phyloP scores from a whole-genome alignment of 2,329 filamentous ascomycete species.

The Mollisiaceae sp. region DNA sequence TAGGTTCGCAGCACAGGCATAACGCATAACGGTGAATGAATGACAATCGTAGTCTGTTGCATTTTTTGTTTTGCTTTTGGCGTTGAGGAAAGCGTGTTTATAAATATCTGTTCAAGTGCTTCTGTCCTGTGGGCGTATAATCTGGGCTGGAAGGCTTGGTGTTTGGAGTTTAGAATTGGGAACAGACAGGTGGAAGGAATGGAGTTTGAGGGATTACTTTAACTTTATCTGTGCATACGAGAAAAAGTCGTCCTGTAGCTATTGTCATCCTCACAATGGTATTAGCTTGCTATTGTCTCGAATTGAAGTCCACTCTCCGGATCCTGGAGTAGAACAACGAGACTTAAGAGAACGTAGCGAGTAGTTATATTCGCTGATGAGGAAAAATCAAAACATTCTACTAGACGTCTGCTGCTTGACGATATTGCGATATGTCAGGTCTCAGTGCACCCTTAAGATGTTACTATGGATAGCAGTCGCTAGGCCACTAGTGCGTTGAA shows the following conservation, averaged over 20 bases:
- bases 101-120: not conserved
- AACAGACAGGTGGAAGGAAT: slow-evolving; percentile 4
- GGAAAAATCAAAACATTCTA: not conserved
- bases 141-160: not conserved
- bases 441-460: not conserved
- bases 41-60: not conserved
- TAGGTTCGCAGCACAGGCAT: slow-evolving; percentile 19
- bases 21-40: not conserved
- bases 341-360: not conserved
- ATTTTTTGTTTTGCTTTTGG: not conserved
- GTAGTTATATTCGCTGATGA: not conserved
- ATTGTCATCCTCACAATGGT: not conserved
- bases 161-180: slow-evolving; percentile 12
- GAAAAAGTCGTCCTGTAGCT: not conserved
- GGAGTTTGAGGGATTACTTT: slow-evolving; percentile 5
- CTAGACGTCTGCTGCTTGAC: not conserved
- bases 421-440: not conserved
- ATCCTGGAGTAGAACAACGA: not conserved
- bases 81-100: not conserved
- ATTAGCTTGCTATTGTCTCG: not conserved
- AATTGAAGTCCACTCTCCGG: not conserved
- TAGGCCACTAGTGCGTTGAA: not conserved
- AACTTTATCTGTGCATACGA: not conserved
- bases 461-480: too few species aligned
- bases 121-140: not conserved